A percentile compares a stretch with the other conserved stretches of the same genome.
Conservation (phyloP, 208 protist species). For the Crithidia fasciculata region DNA sequence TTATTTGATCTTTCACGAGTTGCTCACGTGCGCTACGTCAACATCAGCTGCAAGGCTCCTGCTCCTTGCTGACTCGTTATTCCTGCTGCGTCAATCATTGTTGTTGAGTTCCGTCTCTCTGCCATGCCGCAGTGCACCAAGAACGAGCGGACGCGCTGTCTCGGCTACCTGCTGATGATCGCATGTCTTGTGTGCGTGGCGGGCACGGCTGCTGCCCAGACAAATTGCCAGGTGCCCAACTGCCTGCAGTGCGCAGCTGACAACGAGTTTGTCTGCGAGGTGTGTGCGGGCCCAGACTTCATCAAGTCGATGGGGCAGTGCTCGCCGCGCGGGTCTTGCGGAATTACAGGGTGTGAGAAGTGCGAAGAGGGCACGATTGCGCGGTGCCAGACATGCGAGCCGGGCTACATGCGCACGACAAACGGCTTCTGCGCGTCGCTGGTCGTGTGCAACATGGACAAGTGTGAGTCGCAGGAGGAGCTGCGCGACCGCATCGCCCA, state of each 20-base stretch:
- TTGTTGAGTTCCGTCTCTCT: too few relatives aligned
- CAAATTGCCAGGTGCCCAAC: conserved; percentile 22
- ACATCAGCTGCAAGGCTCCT: too few relatives aligned
- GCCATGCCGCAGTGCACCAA: too few relatives aligned
- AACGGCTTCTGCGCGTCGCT: conserved; percentile 21
- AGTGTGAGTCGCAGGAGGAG: conserved; percentile 10
- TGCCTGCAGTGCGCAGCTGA: conserved; percentile 7
- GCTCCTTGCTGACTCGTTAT: too few relatives aligned
- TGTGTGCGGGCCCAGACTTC: conserved; percentile 10
- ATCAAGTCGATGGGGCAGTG: conserved; percentile 18
- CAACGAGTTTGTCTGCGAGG: conserved; percentile 22
- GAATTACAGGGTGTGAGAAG: conserved; percentile 17
- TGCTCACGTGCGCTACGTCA: too few relatives aligned
- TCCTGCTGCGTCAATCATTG: too few relatives aligned
- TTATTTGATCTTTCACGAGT: too few relatives aligned
- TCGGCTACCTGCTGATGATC: neutral
- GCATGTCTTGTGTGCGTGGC: neutral
- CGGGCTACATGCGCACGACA: conserved; percentile 19
- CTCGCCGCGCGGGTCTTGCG: conserved; percentile 18
- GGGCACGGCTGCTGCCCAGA: neutral
- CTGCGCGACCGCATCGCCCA: conserved; percentile 6
- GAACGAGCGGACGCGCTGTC: too few relatives aligned
- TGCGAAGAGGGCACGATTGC: conserved; percentile 16
- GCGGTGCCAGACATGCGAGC: conserved; percentile 12
- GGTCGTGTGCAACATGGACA: conserved; percentile 26